Conservation (phyloP, 1,284 basidiomycete genomes). For the Rhizoctonia solani region DNA sequence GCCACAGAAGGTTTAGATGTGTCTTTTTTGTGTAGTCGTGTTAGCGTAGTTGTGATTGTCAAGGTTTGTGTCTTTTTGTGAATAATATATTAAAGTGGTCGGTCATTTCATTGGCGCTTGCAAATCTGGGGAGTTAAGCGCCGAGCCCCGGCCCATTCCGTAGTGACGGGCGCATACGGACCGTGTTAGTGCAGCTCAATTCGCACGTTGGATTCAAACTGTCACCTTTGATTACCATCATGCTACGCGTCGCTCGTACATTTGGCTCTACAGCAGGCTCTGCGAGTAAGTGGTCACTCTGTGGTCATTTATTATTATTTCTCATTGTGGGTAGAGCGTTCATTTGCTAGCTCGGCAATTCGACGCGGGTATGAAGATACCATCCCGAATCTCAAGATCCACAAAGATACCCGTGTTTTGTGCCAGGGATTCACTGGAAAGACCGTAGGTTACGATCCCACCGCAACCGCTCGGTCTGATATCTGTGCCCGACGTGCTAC, state of each 20-base stretch:
- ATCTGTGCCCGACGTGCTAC: background rate
- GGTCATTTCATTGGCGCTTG: background rate
- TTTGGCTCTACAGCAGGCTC: constrained; percentile 14
- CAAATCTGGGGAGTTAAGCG: background rate
- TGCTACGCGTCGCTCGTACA: constrained; percentile 24
- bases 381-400: constrained; percentile 87
- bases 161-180: constrained; percentile 27
- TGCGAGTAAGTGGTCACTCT: constrained; percentile 11
- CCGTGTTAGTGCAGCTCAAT: constrained; percentile 21
- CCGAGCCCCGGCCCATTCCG: constrained; percentile 24
- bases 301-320: background rate
- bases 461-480: no score
- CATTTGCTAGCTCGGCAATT: constrained; percentile 76
- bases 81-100: constrained; percentile 17
- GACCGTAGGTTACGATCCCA: constrained; percentile 65
- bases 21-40: constrained; percentile 3
- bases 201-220: constrained; percentile 33
- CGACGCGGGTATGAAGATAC: constrained; percentile 84
- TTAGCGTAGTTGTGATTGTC: constrained; percentile 7
- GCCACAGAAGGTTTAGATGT: constrained; percentile 26
- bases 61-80: constrained; percentile 25
- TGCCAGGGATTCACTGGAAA: constrained; percentile 97
- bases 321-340: constrained; percentile 24
- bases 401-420: constrained; percentile 93
- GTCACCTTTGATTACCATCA: constrained; percentile 8